Evolutionary conservation across 2,329 filamentous ascomycete genomes (phyloP).

Genomic region (Diaporthe sp.): DNA sequence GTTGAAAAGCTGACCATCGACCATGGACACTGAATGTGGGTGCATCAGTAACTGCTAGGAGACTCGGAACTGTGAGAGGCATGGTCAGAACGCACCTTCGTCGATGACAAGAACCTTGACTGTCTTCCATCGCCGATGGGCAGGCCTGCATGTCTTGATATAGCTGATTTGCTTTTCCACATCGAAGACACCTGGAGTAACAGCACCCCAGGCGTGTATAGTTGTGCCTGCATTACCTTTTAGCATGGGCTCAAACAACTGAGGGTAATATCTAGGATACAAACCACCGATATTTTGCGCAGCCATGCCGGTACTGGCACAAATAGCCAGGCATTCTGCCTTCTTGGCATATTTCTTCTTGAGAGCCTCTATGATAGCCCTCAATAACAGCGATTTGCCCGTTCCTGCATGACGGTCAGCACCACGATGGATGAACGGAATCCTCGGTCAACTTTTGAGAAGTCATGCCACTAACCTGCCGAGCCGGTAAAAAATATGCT

Average conservation of each 20-base stretch:
- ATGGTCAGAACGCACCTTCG: conserved; percentile 56
- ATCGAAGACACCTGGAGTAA: conserved; percentile 80
- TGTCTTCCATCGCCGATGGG: conserved; percentile 77
- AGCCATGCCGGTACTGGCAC: conserved; percentile 81
- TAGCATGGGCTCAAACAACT: too few relatives aligned
- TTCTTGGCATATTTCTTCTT: conserved; percentile 73
- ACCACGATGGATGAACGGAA: not conserved
- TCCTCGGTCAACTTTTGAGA: too few relatives aligned
- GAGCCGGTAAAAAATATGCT: conserved; percentile 86
- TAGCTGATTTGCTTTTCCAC: conserved; percentile 78
- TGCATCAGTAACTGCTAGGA: not conserved
- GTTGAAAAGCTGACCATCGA: conserved; percentile 83
- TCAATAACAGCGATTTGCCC: conserved; percentile 81
- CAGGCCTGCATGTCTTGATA: conserved; percentile 78
- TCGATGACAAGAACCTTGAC: conserved; percentile 81
- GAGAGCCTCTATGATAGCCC: conserved; percentile 77
- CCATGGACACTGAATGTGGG: conserved; percentile 73
- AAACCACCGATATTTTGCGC: conserved; percentile 80
- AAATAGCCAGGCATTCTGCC: conserved; percentile 78
- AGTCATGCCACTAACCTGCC: conserved; percentile 48
- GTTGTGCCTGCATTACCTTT: conserved; percentile 61
- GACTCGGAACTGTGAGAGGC: fast-evolving
- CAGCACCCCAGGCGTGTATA: conserved; percentile 80
- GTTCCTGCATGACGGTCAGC: conserved; percentile 63
- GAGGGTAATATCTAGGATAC: not conserved